Evolutionary conservation across 2,329 filamentous ascomycete genomes (phyloP).

Genomic region (Monosporascus ibericus): DNA sequence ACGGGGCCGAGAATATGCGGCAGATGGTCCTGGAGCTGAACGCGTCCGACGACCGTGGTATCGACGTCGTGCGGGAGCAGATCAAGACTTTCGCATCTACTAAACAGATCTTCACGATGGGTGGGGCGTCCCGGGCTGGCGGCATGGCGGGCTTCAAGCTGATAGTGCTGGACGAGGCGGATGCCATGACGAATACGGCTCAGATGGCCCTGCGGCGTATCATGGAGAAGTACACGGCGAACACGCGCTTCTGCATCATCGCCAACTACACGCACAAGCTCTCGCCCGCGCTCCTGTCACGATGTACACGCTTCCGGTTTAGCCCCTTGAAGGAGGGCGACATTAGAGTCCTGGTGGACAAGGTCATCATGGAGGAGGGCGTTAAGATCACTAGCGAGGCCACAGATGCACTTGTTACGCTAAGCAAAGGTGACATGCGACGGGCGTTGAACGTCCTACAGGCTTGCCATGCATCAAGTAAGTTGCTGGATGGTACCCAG

Average conservation of each 20-base stretch:
- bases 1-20: conserved; percentile 84
- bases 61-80: conserved; percentile 95
- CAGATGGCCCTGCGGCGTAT: conserved; percentile 96
- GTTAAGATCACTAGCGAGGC: conserved; percentile 80
- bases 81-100: conserved; percentile 99
- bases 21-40: conserved; percentile 99
- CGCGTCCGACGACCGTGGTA: conserved; percentile 93
- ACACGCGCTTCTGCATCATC: conserved; percentile 96
- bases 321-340: conserved; percentile 86
- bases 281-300: conserved; percentile 81
- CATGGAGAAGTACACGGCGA: conserved; percentile 99
- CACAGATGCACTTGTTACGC: conserved; percentile 71
- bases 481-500: conserved; percentile 19
- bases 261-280: conserved; percentile 99
- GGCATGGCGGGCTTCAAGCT: conserved; percentile 79
- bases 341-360: conserved; percentile 78
- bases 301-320: conserved; percentile 93
- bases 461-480: conserved; percentile 91
- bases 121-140: conserved; percentile 40
- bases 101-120: conserved; percentile 84
- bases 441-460: conserved; percentile 91
- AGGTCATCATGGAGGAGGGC: conserved; percentile 80
- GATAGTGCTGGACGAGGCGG: conserved; percentile 97
- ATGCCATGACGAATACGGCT: conserved; percentile 97
- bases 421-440: conserved; percentile 96